Evolutionary conservation across 164 flowering plant species (phyloP).

Genomic region (Brasenia schreberi): DNA sequence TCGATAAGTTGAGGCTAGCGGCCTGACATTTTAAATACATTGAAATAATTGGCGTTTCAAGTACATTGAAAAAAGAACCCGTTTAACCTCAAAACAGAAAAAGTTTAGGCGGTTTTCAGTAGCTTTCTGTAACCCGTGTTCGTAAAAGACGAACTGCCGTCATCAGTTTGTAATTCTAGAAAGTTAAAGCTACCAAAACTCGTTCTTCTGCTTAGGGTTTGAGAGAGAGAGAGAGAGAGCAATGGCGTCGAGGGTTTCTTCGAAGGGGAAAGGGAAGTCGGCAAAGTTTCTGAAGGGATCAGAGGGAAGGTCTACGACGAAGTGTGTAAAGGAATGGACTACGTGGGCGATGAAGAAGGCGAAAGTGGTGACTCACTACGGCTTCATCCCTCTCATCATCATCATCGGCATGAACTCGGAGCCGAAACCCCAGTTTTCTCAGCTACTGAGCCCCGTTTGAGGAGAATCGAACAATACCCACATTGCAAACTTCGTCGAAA

Average conservation of each 20-base stretch:
- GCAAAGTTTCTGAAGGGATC: conserved; percentile 20
- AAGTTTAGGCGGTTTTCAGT: too few relatives aligned
- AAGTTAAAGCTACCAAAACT: too few relatives aligned
- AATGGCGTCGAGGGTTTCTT: conserved; percentile 40
- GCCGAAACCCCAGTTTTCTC: conserved; percentile 55
- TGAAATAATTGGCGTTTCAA: too few relatives aligned
- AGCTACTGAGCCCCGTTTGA: conserved; percentile 62
- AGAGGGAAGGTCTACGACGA: conserved; percentile 20
- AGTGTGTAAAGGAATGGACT: conserved; percentile 57
- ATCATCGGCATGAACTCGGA: conserved; percentile 79
- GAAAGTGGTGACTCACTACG: conserved; percentile 69
- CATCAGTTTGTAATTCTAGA: too few relatives aligned
- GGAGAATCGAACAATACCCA: background rate
- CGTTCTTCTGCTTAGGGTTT: conserved; percentile 2
- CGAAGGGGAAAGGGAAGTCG: conserved; percentile 24
- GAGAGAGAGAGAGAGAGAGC: background rate
- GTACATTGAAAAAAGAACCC: too few relatives aligned
- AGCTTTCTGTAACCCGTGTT: too few relatives aligned
- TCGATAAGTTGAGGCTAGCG: too few relatives aligned
- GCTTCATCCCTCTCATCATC: conserved; percentile 70
- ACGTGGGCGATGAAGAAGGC: conserved; percentile 67
- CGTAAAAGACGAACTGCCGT: too few relatives aligned
- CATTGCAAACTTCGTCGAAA: background rate
- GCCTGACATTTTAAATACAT: too few relatives aligned
- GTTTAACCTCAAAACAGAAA: too few relatives aligned